phyloP scores from a whole-genome alignment of 1,139 yeast genomes.

The Diutina pseudorugosa region DNA sequence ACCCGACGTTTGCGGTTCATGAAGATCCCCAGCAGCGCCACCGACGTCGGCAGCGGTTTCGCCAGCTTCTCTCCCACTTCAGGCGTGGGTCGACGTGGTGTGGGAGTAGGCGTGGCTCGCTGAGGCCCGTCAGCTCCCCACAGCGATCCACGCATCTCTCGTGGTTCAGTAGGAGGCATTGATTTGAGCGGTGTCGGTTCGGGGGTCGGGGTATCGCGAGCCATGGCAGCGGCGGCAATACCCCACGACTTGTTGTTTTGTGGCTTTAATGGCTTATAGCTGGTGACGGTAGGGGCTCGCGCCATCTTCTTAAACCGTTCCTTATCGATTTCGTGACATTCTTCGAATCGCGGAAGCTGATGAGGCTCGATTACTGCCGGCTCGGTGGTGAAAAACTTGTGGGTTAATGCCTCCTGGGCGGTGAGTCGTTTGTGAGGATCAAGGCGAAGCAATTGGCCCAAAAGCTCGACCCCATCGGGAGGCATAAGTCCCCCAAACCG shows the following conservation, averaged over 20 bases:
- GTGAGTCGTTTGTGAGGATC: constrained; percentile 68
- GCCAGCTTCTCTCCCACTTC: neutral
- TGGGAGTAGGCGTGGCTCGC: neutral
- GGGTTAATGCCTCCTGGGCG: constrained; percentile 66
- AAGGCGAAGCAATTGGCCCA: constrained; percentile 43
- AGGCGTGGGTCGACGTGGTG: neutral
- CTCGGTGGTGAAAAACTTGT: constrained; percentile 49
- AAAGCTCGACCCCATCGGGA: constrained; percentile 26
- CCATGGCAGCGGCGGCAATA: neutral
- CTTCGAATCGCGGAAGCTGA: constrained; percentile 63
- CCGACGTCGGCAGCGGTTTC: neutral
- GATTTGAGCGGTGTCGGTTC: neutral
- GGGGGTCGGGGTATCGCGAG: neutral
- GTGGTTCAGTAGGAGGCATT: neutral
- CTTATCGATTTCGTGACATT: constrained; percentile 81
- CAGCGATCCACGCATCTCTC: neutral
- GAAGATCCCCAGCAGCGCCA: neutral
- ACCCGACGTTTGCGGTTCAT: neutral
- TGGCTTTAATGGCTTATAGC: neutral
- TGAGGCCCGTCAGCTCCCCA: neutral
- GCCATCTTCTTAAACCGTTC: constrained; percentile 40
- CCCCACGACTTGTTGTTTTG: neutral
- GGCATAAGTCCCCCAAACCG: constrained; percentile 24
- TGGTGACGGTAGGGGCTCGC: neutral
- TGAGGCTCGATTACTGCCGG: constrained; percentile 50